These are phyloP conservation scores for Pilasporangium apinafurcum DNA, from an alignment of 352 stramenopile species.

Conservation along the genomic window DNA sequence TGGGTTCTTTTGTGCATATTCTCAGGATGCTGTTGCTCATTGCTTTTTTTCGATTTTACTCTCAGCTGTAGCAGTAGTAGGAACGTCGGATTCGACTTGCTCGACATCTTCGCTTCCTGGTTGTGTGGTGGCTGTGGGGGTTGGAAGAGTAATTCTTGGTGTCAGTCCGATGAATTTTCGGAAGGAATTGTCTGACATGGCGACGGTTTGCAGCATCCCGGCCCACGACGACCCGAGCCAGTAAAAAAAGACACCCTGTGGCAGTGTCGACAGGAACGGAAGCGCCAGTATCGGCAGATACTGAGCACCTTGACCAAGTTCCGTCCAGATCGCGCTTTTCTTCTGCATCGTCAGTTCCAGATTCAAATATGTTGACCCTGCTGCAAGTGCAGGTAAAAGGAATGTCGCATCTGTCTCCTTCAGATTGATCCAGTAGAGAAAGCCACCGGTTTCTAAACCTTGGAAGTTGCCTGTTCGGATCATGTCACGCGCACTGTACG, in stretches of 20 bases:
- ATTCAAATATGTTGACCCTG: conserved; percentile 56
- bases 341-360: conserved; percentile 39
- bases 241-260: conserved; percentile 81
- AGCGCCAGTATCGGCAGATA: conserved; percentile 52
- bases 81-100: conserved; percentile 1
- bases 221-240: conserved; percentile 70
- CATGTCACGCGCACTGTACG: conserved; percentile 73
- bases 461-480: conserved; percentile 61
- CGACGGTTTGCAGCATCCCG: conserved; percentile 47
- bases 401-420: conserved; percentile 56
- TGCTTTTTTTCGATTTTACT: not conserved
- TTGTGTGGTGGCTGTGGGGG: conserved; percentile 9
- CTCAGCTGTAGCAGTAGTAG: not conserved
- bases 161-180: conserved; percentile 45
- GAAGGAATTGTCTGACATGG: conserved; percentile 66
- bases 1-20: no score
- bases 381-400: conserved; percentile 46
- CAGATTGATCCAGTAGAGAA: conserved; percentile 64
- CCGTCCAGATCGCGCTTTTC: conserved; percentile 42
- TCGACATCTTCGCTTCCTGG: conserved; percentile 10
- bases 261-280: conserved; percentile 35
- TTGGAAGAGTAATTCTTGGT: conserved; percentile 21
- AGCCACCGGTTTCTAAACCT: conserved; percentile 51
- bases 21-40: no score
- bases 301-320: conserved; percentile 35